These are phyloP conservation scores for Acanthamoeba sp. DNA, from an alignment of 208 protist species.

Conservation along the genomic window DNA sequence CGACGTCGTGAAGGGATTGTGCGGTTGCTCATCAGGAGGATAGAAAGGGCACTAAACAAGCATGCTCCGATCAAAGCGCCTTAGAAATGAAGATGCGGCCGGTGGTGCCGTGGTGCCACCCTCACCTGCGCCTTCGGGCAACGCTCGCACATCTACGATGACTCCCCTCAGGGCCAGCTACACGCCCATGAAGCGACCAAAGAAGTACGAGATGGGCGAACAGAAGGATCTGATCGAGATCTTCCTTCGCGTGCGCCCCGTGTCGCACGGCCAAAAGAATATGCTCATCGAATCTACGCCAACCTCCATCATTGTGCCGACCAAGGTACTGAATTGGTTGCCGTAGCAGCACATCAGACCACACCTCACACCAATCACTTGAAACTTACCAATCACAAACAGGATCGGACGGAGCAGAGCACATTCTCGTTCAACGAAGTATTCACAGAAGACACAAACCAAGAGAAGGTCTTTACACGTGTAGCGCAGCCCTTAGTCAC, in stretches of 20 bases:
- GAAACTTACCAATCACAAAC: too few relatives aligned
- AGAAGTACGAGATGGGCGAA: constrained; percentile 33
- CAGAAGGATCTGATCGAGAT: constrained; percentile 49
- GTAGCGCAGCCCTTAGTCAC: constrained; percentile 23
- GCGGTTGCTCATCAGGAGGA: background rate
- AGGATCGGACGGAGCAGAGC: constrained; percentile 28
- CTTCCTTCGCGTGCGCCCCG: constrained; percentile 35
- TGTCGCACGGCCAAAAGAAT: background rate
- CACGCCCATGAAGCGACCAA: constrained; percentile 40
- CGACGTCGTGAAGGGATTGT: background rate
- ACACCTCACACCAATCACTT: too few relatives aligned
- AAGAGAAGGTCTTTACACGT: constrained; percentile 52
- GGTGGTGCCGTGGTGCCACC: background rate
- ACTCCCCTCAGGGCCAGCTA: constrained; percentile 24
- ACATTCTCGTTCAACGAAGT: constrained; percentile 65
- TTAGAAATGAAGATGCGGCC: background rate
- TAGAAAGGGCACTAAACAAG: background rate
- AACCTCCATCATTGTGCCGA: constrained; percentile 1
- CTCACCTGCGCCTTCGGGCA: background rate
- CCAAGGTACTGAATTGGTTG: too few relatives aligned
- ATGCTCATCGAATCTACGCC: constrained; percentile 8
- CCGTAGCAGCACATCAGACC: too few relatives aligned
- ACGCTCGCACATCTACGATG: background rate
- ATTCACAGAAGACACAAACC: background rate
- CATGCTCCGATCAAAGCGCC: constrained; percentile 32